Conservation (phyloP, 176 grass and related monocot species). For the Chrysopogon serrulatus region DNA sequence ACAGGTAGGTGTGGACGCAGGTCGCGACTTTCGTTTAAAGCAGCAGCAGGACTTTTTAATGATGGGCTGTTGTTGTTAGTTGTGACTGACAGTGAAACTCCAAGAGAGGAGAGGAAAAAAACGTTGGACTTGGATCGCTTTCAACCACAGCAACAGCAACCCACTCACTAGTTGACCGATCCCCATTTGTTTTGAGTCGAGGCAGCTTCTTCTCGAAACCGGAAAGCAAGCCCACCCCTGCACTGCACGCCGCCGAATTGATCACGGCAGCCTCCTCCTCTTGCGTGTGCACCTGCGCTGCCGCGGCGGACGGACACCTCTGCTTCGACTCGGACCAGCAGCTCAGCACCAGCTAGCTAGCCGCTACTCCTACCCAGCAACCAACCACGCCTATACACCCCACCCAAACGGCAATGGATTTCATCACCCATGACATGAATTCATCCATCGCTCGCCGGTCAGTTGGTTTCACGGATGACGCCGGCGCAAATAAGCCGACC, state of each 20-base stretch:
- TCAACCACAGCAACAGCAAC: constrained; percentile 17
- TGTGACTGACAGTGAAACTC: background rate
- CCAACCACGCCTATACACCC: background rate
- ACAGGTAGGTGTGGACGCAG: background rate
- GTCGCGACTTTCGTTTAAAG: background rate
- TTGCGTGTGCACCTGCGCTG: background rate
- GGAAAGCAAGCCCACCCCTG: background rate
- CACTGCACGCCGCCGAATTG: background rate
- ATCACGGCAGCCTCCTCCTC: background rate
- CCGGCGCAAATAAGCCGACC: background rate
- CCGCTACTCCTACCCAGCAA: background rate
- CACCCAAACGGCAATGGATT: background rate
- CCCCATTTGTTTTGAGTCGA: background rate
- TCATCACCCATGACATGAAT: background rate
- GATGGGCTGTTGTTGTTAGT: background rate
- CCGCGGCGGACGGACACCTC: background rate
- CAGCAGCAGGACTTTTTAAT: background rate
- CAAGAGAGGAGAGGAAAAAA: background rate
- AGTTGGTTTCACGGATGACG: background rate
- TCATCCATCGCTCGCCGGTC: background rate
- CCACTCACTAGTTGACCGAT: constrained; percentile 2
- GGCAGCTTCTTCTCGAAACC: background rate
- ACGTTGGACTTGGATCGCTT: background rate
- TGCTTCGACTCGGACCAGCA: background rate
- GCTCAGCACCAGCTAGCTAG: background rate